Conservation (phyloP, 2,329 filamentous ascomycete genomes). For the Stagonosporopsis vannaccii region DNA sequence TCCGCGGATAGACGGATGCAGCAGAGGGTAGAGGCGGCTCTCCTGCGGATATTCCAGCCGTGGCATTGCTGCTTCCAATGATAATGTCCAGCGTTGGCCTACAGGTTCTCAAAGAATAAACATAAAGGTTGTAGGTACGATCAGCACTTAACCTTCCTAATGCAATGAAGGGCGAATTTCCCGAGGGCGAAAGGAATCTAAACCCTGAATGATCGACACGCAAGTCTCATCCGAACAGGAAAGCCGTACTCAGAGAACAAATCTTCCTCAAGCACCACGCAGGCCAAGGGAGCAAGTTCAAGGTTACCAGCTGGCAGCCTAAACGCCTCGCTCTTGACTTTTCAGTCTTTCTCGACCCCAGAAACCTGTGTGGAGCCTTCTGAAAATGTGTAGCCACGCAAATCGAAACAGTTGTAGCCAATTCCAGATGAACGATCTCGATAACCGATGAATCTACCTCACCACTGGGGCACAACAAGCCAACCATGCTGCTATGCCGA, state of each 20-base stretch:
- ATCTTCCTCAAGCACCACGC: neutral
- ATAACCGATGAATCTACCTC: too few relatives aligned
- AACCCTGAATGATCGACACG: conserved; percentile 17
- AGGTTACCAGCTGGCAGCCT: conserved; percentile 5
- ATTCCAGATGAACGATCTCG: too few relatives aligned
- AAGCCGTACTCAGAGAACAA: conserved; percentile 7
- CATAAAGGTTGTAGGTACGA: conserved; percentile 3
- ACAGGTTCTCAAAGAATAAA: neutral
- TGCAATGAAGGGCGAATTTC: neutral
- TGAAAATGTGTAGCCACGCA: too few relatives aligned
- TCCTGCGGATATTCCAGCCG: neutral
- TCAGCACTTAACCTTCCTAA: conserved; percentile 9
- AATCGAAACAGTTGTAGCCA: too few relatives aligned
- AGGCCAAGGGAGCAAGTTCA: neutral
- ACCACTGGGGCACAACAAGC: neutral
- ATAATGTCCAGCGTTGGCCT: neutral
- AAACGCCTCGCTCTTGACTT: neutral
- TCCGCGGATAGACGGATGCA: conserved; percentile 15
- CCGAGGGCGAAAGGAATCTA: conserved; percentile 14
- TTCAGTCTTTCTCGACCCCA: neutral
- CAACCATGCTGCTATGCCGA: neutral
- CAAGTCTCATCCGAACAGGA: conserved; percentile 6
- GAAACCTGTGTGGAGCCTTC: too few relatives aligned
- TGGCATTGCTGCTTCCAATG: neutral
- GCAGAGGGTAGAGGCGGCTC: conserved; percentile 5